Evolutionary conservation across 1,284 basidiomycete species (phyloP), one percentile per base, ranked within the genome.

Genomic region (Puccinia triticina): DNA sequence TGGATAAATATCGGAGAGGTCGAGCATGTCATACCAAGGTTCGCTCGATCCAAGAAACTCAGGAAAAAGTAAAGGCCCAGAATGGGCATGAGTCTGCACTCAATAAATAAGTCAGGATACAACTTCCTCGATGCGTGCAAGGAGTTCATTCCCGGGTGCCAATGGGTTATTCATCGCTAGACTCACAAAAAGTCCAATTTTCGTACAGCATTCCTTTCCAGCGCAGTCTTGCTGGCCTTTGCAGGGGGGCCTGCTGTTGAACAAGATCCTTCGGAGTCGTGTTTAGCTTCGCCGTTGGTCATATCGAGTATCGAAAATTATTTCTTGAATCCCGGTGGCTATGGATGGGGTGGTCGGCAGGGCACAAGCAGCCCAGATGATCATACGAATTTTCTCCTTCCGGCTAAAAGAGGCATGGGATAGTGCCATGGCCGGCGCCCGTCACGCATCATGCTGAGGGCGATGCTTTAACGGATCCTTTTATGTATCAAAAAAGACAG

Each of bases 31-130:
- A 69, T 74, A 74, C 72, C 72, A 34, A 74, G 50, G 50, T 74
- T 74, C 32, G 72, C 29, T 55, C 72, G 29, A 46, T 74, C 72
- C 55, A 74, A 55, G 43, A 73, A 81, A 43, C 78, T 81, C 50
- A 81, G 48, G 57, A 81, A 73, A 37, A 71, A 81, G 46, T 71
- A 81, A 12, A 72, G 23, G 16, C 67, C 40, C 48, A 81, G 21
- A 23, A 81, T 46, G 32, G 78, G 78, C 29, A 74, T 55, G 43
- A 69, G 40, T 46, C 66, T 69, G n/a, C 23, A 21, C 43, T 10
- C 61, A 40, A 66, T 40, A n/a, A 69, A 69, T 26, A 69, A 0
- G 37, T 46, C 23, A 48, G 66, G 26, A 43, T 7, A 69, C n/a
- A 18, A 37, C 23, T 2, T 0, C 10, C 40, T 29, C 40, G 10